Evolutionary conservation across 2,329 filamentous ascomycete genomes (phyloP).

Genomic region (Penicillium paneum): DNA sequence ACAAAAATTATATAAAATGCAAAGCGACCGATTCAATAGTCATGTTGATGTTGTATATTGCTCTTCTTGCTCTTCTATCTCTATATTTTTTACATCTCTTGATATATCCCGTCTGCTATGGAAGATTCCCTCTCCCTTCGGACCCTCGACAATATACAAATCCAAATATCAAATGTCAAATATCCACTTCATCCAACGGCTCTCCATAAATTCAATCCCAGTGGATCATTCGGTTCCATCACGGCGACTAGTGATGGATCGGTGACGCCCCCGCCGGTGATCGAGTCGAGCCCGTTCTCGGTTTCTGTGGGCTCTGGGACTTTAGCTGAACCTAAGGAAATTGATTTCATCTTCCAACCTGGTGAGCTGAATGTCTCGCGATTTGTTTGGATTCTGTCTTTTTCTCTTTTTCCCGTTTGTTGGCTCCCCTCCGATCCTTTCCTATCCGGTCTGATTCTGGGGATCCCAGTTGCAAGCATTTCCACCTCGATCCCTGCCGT

Average conservation of each 20-base stretch:
- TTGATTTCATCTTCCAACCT: too few species aligned
- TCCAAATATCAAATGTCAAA: background rate
- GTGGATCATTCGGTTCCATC: conserved; percentile 21
- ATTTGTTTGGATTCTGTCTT: background rate
- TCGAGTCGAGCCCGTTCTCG: conserved; percentile 23
- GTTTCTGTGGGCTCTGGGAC: conserved; percentile 8
- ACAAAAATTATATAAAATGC: background rate
- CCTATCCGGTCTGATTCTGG: conserved; percentile 20
- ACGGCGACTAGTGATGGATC: conserved; percentile 25
- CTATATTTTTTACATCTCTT: background rate
- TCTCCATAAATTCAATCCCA: conserved; percentile 19
- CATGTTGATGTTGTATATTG: too few species aligned
- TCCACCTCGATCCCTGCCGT: conserved; percentile 5
- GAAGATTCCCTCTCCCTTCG: background rate
- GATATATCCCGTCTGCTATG: background rate
- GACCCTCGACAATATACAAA: too few species aligned
- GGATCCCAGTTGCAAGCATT: conserved; percentile 14
- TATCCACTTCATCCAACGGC: conserved; percentile 27
- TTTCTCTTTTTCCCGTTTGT: conserved; percentile 4
- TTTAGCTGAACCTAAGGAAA: conserved; percentile 14
- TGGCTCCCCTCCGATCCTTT: conserved; percentile 16
- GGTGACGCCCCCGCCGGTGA: conserved; percentile 24
- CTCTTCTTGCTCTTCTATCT: too few species aligned
- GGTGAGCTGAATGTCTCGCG: background rate
- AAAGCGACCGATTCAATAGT: too few species aligned